Evolutionary conservation across 768 basidiomycete genomes (phyloP), one percentile per base, ranked within the genome.

Genomic region (Inosperma sp.): DNA sequence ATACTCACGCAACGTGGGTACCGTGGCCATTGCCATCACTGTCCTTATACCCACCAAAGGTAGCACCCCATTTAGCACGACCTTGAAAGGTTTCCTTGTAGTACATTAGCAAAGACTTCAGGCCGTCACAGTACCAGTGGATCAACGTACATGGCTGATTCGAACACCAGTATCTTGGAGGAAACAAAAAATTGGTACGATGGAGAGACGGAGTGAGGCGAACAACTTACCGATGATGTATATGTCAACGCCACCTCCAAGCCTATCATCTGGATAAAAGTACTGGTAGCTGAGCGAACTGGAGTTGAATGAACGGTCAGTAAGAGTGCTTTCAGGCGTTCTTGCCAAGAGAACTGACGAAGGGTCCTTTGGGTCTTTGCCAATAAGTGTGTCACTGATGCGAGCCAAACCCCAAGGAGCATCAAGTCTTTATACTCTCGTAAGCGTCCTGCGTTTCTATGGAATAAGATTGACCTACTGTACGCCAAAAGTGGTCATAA

Each of bases 21-120:
- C 73, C 74, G 54, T 74, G 72, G 13, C 72, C 72, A 50, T 70
- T 59, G 8, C 66, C 70, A 57, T 74, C 73, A 23, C 56, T 59
- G 17, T 39, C 23, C 27, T 43, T 23, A 8, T 36, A 54, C 1
- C 54, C 62, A 13, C 68, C 68, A 40, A 72, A 60, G 17, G 58
- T 62, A 12, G 57, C 55, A 22, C 61, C 63, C 54, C 56, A 56
- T 13, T 35, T 30, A 48, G 63, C 61, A 34, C 61, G 61, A 8
- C 57, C 57, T 3, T 51, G 49, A 37, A 64, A 62, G 23, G 41
- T 51, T 31, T 17, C 17, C 62, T 53, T n/a, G n/a, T n/a, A n/a
- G n/a, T n/a, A n/a, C n/a, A n/a, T n/a, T n/a, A n/a, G n/a, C n/a
- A n/a, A n/a, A 16, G 47, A 51, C 54, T 59, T 23, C 22, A 30